Percentiles rank a stretch among this genome's conserved stretches.
phyloP scores from a whole-genome alignment of 2,329 filamentous ascomycete genomes.

The Aureobasidium uvarum region DNA sequence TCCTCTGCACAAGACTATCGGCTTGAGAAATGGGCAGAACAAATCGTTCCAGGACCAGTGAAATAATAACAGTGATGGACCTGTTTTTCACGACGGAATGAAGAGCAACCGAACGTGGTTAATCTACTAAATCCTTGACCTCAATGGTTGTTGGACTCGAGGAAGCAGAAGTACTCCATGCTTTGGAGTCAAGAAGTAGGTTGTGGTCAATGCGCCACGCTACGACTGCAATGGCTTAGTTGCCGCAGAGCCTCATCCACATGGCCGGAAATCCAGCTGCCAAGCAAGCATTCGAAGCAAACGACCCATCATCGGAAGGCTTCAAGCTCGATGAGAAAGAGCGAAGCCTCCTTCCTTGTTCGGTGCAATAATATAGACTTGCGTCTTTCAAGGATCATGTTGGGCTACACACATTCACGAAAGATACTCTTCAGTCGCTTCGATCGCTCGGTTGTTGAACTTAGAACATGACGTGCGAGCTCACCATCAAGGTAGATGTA shows the following conservation, averaged over 20 bases:
- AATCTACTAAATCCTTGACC: background rate
- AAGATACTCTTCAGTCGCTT: background rate
- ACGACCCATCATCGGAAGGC: background rate
- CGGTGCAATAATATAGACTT: background rate
- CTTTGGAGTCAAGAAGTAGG: slow-evolving; percentile 6
- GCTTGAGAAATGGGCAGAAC: background rate
- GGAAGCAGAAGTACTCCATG: slow-evolving; percentile 9
- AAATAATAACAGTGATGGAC: background rate
- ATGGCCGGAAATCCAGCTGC: background rate
- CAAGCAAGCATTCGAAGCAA: slow-evolving; percentile 12
- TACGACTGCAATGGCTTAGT: background rate
- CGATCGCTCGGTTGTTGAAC: slow-evolving; percentile 2
- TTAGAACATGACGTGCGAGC: slow-evolving; percentile 22
- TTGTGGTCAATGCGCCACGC: slow-evolving; percentile 13
- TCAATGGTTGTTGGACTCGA: slow-evolving; percentile 1
- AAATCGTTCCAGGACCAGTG: background rate
- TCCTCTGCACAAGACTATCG: slow-evolving; percentile 5
- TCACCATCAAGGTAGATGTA: slow-evolving; percentile 25
- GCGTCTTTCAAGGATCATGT: background rate
- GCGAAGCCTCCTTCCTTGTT: background rate
- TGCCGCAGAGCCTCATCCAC: slow-evolving; percentile 12
- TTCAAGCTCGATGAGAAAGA: background rate
- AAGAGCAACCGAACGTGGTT: background rate
- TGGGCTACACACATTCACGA: background rate
- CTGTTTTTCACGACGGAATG: background rate